phyloP scores from a whole-genome alignment of 768 basidiomycete species.

The Pholiota microspora region DNA sequence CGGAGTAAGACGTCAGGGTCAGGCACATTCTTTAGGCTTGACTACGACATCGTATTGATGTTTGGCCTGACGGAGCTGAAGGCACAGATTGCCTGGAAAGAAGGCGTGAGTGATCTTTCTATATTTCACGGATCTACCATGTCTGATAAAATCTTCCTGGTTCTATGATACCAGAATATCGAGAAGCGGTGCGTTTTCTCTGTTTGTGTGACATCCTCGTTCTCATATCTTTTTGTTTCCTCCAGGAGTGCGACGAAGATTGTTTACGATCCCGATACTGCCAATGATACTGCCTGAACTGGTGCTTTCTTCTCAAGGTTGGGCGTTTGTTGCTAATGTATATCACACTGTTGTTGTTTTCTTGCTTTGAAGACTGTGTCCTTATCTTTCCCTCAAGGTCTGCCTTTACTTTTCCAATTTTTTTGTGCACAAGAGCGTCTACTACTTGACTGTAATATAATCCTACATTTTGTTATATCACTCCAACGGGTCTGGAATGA shows the following conservation, averaged over 20 bases:
- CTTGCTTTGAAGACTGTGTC: too few relatives aligned
- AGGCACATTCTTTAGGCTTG: constrained; percentile 23
- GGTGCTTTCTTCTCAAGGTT: too few relatives aligned
- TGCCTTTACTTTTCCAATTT: too few relatives aligned
- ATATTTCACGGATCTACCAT: not conserved
- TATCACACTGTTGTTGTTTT: too few relatives aligned
- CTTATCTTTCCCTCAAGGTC: too few relatives aligned
- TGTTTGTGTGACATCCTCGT: not conserved
- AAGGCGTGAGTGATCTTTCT: constrained; percentile 31
- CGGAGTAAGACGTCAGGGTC: constrained; percentile 9
- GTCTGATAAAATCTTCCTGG: not conserved
- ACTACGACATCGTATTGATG: constrained; percentile 43
- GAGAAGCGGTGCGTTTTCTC: constrained; percentile 12
- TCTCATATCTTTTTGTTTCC: not conserved
- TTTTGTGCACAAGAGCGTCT: too few relatives aligned
- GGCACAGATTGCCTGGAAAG: constrained; percentile 51
- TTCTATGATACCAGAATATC: constrained; percentile 4
- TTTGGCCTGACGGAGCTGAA: constrained; percentile 55
- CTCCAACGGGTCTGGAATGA: too few relatives aligned
- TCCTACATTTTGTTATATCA: too few relatives aligned
- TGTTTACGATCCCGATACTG: constrained; percentile 27
- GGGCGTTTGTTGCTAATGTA: too few relatives aligned
- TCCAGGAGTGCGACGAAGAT: constrained; percentile 35
- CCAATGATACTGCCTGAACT: constrained; percentile 11
- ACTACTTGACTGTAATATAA: too few relatives aligned